Conservation (phyloP, 148 eudicot genomes). For the Persicaria maculosa region DNA sequence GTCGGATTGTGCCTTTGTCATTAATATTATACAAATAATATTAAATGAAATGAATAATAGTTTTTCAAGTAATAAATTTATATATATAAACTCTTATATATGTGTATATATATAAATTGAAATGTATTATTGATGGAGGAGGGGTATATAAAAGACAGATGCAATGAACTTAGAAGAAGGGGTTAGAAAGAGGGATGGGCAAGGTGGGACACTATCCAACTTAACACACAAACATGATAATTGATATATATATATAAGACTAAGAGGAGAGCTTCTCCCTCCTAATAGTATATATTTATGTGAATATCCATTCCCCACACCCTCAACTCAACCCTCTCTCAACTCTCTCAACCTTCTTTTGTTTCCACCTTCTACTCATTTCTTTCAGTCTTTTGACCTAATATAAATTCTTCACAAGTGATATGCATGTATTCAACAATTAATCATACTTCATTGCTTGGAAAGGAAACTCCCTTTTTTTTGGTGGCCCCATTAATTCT, state of each 20-base stretch:
- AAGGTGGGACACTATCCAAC: slow-evolving; percentile 21
- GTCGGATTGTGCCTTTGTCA: no score
- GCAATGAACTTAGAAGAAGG: slow-evolving; percentile 29
- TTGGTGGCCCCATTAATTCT: neutral
- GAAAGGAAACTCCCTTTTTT: neutral
- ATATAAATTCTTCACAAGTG: slow-evolving; percentile 1
- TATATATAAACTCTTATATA: no score
- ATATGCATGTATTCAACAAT: slow-evolving; percentile 4
- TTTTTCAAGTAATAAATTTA: no score
- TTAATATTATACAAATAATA: neutral
- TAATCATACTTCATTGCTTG: neutral
- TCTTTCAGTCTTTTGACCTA: neutral
- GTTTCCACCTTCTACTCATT: neutral
- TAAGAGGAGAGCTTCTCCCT: neutral
- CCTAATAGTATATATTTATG: neutral
- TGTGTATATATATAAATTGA: neutral
- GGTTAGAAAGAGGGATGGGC: slow-evolving; percentile 31
- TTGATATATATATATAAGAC: no score
- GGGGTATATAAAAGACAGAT: slow-evolving; percentile 24
- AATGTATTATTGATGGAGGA: slow-evolving; percentile 3
- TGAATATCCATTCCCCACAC: slow-evolving; percentile 5
- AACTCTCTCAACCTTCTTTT: neutral
- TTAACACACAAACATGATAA: slow-evolving; percentile 15
- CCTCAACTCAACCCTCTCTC: no score
- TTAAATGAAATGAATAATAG: neutral